A percentile compares a stretch with the other conserved stretches of the same genome.
These are phyloP conservation scores for Nematodospora valgi DNA, from an alignment of 805 yeast species.

Conservation along the genomic window DNA sequence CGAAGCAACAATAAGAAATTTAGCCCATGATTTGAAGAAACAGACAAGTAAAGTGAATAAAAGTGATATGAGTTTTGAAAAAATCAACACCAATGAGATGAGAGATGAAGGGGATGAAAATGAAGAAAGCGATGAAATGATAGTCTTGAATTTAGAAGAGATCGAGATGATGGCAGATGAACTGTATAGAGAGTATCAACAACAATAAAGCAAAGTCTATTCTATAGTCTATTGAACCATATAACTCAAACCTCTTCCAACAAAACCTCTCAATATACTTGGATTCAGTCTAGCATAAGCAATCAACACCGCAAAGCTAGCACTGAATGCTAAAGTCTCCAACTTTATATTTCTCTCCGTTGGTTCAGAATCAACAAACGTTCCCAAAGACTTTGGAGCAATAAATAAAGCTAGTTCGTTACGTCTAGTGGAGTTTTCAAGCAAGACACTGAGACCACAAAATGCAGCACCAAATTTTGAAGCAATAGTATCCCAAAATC, in stretches of 20 bases:
- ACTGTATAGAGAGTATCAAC: conserved; percentile 15
- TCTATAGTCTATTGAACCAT: conserved; percentile 11
- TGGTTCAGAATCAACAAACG: conserved; percentile 20
- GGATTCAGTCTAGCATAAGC: conserved; percentile 24
- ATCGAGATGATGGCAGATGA: conserved; percentile 57
- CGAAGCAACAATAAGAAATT: conserved; percentile 54
- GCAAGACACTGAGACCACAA: conserved; percentile 34
- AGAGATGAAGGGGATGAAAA: conserved; percentile 10
- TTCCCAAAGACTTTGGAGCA: conserved; percentile 32
- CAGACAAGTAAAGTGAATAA: conserved; percentile 38
- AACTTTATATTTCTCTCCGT: conserved; percentile 9
- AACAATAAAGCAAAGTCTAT: no score
- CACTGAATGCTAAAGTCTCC: conserved; percentile 24
- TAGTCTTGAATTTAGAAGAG: conserved; percentile 48
- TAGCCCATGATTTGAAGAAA: conserved; percentile 63
- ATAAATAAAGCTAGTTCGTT: conserved; percentile 43
- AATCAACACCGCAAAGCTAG: conserved; percentile 28
- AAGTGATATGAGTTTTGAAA: conserved; percentile 54
- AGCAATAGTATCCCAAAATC: conserved; percentile 28
- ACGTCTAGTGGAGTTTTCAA: conserved; percentile 33
- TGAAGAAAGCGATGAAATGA: conserved; percentile 28
- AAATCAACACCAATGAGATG: conserved; percentile 23
- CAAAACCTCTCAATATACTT: conserved; percentile 26
- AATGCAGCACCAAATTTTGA: conserved; percentile 30
- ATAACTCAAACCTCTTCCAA: conserved; percentile 24